These are phyloP conservation scores for Mimosa bimucronata DNA, from an alignment of 306 rosid species.

Conservation along the genomic window DNA sequence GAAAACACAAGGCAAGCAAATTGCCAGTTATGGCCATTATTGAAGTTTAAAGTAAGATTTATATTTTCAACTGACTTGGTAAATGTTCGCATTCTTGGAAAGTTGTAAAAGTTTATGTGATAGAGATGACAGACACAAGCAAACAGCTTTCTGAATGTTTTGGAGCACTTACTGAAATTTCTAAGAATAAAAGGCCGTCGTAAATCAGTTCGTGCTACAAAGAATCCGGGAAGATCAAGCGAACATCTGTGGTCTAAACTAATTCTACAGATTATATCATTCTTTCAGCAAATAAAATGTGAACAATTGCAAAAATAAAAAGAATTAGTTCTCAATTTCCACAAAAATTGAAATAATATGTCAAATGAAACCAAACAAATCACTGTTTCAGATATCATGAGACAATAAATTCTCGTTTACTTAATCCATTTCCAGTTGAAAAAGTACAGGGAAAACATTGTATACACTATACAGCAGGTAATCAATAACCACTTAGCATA, in stretches of 20 bases:
- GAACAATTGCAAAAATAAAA: background rate
- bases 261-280: background rate
- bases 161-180: background rate
- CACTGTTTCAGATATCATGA: background rate
- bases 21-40: slow-evolving; percentile 21
- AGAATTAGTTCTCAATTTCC: no score
- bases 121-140: background rate
- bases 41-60: background rate
- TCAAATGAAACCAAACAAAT: no score
- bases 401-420: background rate
- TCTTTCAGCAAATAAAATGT: background rate
- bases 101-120: background rate
- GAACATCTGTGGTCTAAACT: background rate
- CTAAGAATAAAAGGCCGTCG: background rate
- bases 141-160: background rate
- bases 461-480: background rate
- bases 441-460: background rate
- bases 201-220: background rate
- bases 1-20: slow-evolving; percentile 29
- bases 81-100: background rate
- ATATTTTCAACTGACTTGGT: background rate
- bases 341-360: no score
- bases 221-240: background rate
- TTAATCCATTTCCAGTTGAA: background rate
- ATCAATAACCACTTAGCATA: background rate